Evolutionary conservation across 2,329 filamentous ascomycete genomes (phyloP), one percentile per base, ranked within the genome.

Genomic region (Sarocladium kiliense): DNA sequence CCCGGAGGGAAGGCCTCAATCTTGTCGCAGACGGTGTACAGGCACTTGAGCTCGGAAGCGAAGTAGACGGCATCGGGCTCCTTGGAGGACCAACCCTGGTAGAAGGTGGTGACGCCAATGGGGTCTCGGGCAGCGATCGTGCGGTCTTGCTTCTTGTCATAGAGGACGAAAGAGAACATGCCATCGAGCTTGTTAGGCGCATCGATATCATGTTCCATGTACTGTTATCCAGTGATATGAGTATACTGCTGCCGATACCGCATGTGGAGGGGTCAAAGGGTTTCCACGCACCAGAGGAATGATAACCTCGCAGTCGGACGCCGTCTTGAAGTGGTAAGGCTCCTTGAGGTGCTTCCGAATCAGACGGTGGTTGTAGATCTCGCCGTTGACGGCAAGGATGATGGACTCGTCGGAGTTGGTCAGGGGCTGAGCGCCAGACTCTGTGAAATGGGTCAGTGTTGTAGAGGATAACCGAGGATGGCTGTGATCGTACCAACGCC

Each of bases 81-180:
- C 69, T 86, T 76, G 64, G 89, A 95, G 44, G 88, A 89, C 78
- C 90, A 90, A 65, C 94, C 94, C 73, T 97, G 89, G 78, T 99
- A 99, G 72, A 99, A 91, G 60, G 91, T 97, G 62, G 92, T 97
- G 72, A 99, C 87, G 65, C 94, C 94, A 66, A 99, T 97, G 34
- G 94, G 94, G 72, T 99, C 94, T 69, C 94, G 87, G 55, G 94
- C 94, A 57, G 94, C 94, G 67, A 99, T 85, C 59, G 91, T 89
- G 63, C 94, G 88, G 78, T 99, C 89, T 72, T 91, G 85, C 63
- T 84, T 87, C 82, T 96, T 96, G 78, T 99, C 94, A 75, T 96
- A 96, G 54, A 99, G 83, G 56, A 99, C 92, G 77, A 95, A 99
- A 16, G 93, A 97, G 82, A 99, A 99, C 94, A 99, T 99, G 77